These are phyloP conservation scores for Fusarium sp. DNA, from an alignment of 2,329 filamentous ascomycete genomes.

Conservation along the genomic window DNA sequence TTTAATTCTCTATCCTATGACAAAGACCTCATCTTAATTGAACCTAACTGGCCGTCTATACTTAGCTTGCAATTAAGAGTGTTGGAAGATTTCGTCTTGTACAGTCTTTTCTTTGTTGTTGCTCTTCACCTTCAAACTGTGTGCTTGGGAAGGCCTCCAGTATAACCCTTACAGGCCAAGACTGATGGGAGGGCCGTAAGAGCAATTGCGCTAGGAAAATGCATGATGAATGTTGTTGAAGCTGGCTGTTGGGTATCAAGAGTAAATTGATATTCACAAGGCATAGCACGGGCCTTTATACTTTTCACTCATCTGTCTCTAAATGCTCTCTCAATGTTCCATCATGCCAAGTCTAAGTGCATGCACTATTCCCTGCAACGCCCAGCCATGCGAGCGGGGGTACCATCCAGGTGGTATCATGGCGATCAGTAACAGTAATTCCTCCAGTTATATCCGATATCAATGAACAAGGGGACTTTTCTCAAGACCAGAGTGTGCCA, in stretches of 20 bases:
- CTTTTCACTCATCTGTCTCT: fast-evolving
- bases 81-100: no score
- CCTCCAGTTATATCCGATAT: not conserved
- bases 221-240: not conserved
- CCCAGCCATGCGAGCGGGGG: not conserved
- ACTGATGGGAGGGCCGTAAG: conserved; percentile 45
- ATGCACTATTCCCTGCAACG: not conserved
- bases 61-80: no score
- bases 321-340: fast-evolving
- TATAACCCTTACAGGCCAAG: conserved; percentile 45
- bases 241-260: fast-evolving
- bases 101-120: no score
- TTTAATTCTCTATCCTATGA: no score
- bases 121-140: no score
- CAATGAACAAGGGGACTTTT: no score
- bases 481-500: not conserved
- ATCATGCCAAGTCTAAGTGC: not conserved
- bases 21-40: no score
- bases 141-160: conserved; percentile 47
- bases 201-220: conserved; percentile 26
- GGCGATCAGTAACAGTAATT: not conserved
- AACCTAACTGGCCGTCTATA: no score
- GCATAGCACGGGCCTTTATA: not conserved
- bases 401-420: not conserved
- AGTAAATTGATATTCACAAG: fast-evolving